A percentile compares a stretch with the other conserved stretches of the same genome.
Evolutionary conservation across 2,329 filamentous ascomycete species (phyloP).

Genomic region (Diaporthe sp.): DNA sequence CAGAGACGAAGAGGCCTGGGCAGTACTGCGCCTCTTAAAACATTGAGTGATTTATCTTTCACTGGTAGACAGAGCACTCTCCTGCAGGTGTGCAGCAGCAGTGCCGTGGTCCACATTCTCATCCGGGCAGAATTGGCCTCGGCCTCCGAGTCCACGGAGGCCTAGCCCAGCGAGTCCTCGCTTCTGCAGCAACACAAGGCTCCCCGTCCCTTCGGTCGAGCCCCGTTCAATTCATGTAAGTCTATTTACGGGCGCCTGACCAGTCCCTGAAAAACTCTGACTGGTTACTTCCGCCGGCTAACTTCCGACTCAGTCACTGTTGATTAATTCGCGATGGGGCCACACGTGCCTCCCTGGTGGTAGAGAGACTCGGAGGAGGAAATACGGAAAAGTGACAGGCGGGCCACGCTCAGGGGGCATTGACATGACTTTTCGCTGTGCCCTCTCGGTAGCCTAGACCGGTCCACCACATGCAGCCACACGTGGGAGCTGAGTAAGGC

Average conservation of each 20-base stretch:
- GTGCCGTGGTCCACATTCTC: neutral
- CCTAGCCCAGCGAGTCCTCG: neutral
- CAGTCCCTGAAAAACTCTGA: neutral
- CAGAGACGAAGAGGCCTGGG: neutral
- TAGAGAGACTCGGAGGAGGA: neutral
- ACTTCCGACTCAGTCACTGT: neutral
- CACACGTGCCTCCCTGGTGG: neutral
- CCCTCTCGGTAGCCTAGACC: slow-evolving; percentile 9
- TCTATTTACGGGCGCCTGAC: neutral
- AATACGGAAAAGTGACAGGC: neutral
- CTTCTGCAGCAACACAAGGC: neutral
- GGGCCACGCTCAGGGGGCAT: neutral
- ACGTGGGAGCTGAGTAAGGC: slow-evolving; percentile 28
- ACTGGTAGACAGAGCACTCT: neutral
- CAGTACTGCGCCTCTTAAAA: neutral
- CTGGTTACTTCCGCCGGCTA: neutral
- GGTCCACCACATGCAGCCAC: slow-evolving; percentile 19
- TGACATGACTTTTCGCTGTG: neutral
- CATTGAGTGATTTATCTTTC: slow-evolving; percentile 1
- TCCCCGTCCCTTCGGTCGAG: neutral
- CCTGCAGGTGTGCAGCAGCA: slow-evolving; percentile 9
- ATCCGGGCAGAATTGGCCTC: neutral
- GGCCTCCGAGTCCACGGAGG: slow-evolving; percentile 12
- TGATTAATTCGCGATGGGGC: neutral
- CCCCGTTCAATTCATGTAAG: neutral